These are phyloP conservation scores for Symbiodinium pilosum DNA, from an alignment of 73 alveolate genomes.

Conservation along the genomic window DNA sequence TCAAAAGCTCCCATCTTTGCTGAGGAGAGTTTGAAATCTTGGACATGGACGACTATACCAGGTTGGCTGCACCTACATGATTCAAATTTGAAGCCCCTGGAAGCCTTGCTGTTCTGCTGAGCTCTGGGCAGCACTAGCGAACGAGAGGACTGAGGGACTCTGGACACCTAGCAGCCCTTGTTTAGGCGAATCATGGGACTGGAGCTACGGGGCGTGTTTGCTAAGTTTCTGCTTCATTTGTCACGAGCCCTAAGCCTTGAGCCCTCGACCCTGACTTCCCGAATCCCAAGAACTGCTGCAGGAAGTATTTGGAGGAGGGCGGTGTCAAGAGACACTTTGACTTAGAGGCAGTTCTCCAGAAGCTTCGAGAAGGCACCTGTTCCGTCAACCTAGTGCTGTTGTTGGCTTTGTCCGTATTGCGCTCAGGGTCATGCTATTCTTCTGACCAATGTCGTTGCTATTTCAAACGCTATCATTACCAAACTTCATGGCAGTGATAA, in stretches of 20 bases:
- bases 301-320: conserved; percentile 1
- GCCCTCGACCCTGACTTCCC: not conserved
- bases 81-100: too few species aligned
- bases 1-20: not conserved
- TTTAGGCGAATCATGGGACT: not conserved
- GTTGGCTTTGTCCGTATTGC: too few species aligned
- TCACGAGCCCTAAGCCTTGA: too few species aligned
- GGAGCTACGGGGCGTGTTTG: too few species aligned
- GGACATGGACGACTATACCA: conserved; percentile 81
- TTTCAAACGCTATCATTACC: too few species aligned
- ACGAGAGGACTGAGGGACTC: not conserved
- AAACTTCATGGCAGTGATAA: too few species aligned
- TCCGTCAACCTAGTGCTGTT: too few species aligned
- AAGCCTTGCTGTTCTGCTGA: too few species aligned
- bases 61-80: not conserved
- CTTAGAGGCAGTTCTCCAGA: conserved; percentile 61
- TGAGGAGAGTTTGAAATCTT: conserved; percentile 38
- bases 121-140: too few species aligned
- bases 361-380: conserved; percentile 55
- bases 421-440: too few species aligned
- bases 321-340: conserved; percentile 1
- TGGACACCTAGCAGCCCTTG: not conserved
- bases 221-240: too few species aligned
- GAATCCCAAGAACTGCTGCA: not conserved
- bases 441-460: too few species aligned